These are phyloP conservation scores for Chrysopogon serrulatus DNA, from an alignment of 176 grass and related monocot species.

Conservation along the genomic window DNA sequence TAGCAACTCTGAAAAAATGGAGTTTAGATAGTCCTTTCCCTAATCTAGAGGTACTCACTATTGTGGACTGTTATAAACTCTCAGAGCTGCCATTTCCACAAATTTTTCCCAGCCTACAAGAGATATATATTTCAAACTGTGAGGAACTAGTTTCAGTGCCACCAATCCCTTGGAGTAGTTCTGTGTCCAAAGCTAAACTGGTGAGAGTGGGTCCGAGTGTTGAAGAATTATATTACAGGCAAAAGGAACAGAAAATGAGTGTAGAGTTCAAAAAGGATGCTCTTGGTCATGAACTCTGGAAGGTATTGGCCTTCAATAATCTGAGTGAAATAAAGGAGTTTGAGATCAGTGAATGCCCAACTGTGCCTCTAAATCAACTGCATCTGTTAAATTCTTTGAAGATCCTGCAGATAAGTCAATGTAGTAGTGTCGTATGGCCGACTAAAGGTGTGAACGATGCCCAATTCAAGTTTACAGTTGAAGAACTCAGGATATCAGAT, in stretches of 20 bases:
- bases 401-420: accelerated
- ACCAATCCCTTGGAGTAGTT: neutral
- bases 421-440: accelerated
- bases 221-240: accelerated
- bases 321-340: neutral
- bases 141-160: neutral
- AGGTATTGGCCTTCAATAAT: neutral
- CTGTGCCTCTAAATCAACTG: neutral
- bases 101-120: neutral
- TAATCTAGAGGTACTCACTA: neutral
- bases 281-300: neutral
- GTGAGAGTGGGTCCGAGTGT: accelerated
- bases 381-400: neutral
- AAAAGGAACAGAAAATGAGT: neutral
- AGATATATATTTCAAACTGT: accelerated
- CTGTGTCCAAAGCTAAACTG: neutral
- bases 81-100: neutral
- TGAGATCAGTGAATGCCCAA: accelerated
- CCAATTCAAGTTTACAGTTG: neutral
- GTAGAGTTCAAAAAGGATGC: neutral
- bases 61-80: neutral
- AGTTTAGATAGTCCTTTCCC: neutral
- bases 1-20: neutral
- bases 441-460: neutral
- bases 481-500: accelerated